Evolutionary conservation across 225 moss, liverwort and hornwort species (phyloP).

Genomic region (Pseudisothecium myosuroides): DNA sequence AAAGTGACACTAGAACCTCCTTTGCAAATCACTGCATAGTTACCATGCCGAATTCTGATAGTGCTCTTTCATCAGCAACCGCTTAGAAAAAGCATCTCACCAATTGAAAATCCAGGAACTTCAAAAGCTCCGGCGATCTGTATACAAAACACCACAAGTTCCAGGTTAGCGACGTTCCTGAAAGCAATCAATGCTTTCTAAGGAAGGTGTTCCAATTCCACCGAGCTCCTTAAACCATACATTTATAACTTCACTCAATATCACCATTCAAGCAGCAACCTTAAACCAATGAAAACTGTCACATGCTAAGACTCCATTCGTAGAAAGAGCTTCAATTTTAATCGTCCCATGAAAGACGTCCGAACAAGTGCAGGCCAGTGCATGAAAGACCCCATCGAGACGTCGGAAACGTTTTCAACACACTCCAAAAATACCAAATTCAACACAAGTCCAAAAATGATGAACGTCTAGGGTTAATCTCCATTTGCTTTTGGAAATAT

Average conservation of each 20-base stretch:
- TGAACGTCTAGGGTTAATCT: neutral
- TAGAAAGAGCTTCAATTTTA: neutral
- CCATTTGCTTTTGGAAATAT: neutral
- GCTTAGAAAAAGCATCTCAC: neutral
- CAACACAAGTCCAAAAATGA: neutral
- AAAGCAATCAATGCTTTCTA: neutral
- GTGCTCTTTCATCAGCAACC: conserved; percentile 4
- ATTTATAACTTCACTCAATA: neutral
- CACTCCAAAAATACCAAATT: neutral
- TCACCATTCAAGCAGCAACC: neutral
- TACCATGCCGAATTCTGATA: neutral
- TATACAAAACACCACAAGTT: neutral
- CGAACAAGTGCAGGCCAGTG: neutral
- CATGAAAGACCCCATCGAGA: neutral
- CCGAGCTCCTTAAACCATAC: neutral
- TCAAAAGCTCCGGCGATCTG: neutral
- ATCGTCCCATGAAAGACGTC: neutral
- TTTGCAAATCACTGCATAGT: conserved; percentile 1
- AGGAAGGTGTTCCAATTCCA: neutral
- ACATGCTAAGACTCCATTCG: neutral
- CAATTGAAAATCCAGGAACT: neutral
- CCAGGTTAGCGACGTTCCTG: neutral
- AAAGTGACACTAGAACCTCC: neutral
- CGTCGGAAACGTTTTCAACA: neutral
- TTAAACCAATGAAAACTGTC: neutral